Base-by-base conservation (phyloP, 169 alveolate genomes). In the Plasmodium malariae region DNA sequence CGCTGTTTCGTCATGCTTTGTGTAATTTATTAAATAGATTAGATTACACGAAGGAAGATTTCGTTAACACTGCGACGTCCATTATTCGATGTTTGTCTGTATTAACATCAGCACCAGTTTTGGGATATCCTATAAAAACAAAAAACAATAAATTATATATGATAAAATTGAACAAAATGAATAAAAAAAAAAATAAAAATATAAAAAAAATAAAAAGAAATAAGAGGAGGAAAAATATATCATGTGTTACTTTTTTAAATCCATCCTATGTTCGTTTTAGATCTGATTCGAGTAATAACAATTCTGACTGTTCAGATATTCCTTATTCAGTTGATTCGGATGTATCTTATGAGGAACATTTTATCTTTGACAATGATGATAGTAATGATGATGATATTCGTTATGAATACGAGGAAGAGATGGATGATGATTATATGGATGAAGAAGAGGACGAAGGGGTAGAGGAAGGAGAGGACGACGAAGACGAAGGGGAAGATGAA, bases 201-300 rank as follows among this genome's bases (percentile, higher is more conserved):
- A 70, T 55, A 5, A 86, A 59, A 43, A 71, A 86, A 86, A 86
- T 55, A 43, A 86, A 68, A 74, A 69, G 87, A 26, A 86, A 86
- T 28, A 86, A 86, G 49, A 69, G 87, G 57, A 69, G 80, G 70
- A 83, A 83, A 26, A 83, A 67, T 51, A 37, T 67, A 24, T 70
- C 86, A 0, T 55, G 19, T 70, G 74, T 71, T 19, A 86, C 87
- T 12, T 83, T 68, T 57, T 55, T 86, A 70, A 68, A 86, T 60
- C 92, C 92, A 70, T 86, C 92, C 0, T 86, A 86, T 70, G 87
- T 71, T 32, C 86, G 92, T 7, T 86, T 86, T 34, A 55, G 92
- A 70, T 86, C 92, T 5, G 92, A 86, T 62, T 86, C 92, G 6
- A 86, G 87, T 43, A 70, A 68, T 59, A 54, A 86, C 24, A 71